Conservation (phyloP, 805 yeast species). For the Candida verbasci region DNA sequence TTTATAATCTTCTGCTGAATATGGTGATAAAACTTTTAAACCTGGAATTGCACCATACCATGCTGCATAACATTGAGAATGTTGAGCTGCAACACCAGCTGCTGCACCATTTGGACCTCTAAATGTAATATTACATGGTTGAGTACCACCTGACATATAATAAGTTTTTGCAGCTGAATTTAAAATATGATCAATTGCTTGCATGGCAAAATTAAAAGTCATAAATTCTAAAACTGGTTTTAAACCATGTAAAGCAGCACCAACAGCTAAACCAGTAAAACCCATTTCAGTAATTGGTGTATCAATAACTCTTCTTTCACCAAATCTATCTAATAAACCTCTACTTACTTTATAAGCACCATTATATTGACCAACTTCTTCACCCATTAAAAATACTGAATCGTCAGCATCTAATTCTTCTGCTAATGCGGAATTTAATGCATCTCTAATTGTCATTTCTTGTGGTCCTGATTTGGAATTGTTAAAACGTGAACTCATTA, state of each 20-base stretch:
- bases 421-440: slow-evolving; percentile 88
- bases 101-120: slow-evolving; percentile 99
- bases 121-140: slow-evolving; percentile 94
- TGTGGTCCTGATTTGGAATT: slow-evolving; percentile 49
- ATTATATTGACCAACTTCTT: slow-evolving; percentile 98
- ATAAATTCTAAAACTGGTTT: slow-evolving; percentile 97
- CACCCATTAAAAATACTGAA: slow-evolving; percentile 93
- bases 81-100: slow-evolving; percentile 99
- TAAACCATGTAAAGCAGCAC: slow-evolving; percentile 94
- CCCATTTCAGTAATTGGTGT: slow-evolving; percentile 99
- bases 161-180: slow-evolving; percentile 98
- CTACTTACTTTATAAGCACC: slow-evolving; percentile 98
- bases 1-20: slow-evolving; percentile 91
- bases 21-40: slow-evolving; percentile 93
- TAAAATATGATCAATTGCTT: slow-evolving; percentile 96
- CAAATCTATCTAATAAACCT: slow-evolving; percentile 92
- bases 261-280: slow-evolving; percentile 90
- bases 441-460: slow-evolving; percentile 91
- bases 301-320: slow-evolving; percentile 88
- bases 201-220: slow-evolving; percentile 99
- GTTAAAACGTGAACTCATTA: slow-evolving; percentile 31
- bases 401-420: slow-evolving; percentile 97
- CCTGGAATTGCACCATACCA: slow-evolving; percentile 99
- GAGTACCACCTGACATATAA: slow-evolving; percentile 99
- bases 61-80: slow-evolving; percentile 94